Conservation (phyloP, 257 asterid species). For the Eustoma russellianum region DNA sequence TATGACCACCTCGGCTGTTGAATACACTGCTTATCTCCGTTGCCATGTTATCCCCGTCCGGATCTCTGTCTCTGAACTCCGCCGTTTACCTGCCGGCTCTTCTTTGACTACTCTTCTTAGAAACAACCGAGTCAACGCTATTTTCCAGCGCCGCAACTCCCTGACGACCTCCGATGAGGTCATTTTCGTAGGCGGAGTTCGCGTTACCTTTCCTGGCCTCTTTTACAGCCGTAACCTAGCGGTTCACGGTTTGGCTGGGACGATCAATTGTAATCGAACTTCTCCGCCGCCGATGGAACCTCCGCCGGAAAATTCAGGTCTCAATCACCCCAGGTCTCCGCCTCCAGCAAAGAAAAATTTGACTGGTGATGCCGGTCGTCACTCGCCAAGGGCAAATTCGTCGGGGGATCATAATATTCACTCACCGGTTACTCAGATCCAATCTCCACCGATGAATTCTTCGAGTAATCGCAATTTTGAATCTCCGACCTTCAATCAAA, state of each 20-base stretch:
- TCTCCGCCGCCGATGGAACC: neutral
- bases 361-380: too few species aligned
- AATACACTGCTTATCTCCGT: conserved; percentile 23
- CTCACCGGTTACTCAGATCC: too few species aligned
- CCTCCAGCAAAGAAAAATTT: neutral
- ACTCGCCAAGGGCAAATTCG: too few species aligned
- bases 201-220: conserved; percentile 18
- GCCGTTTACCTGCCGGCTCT: conserved; percentile 5
- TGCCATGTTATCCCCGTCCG: conserved; percentile 28
- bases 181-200: conserved; percentile 13
- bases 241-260: conserved; percentile 30
- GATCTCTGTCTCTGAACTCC: conserved; percentile 14
- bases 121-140: neutral
- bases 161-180: neutral
- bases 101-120: conserved; percentile 10
- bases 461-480: neutral
- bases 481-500: conserved; percentile 5
- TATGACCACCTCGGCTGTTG: conserved; percentile 20
- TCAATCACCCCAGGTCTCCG: neutral
- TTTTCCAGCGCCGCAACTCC: neutral
- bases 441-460: neutral
- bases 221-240: conserved; percentile 20
- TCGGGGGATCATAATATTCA: too few species aligned
- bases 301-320: too few species aligned
- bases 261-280: conserved; percentile 8